phyloP scores from a whole-genome alignment of 1,284 basidiomycete genomes.

The Austroboletus niveus region DNA sequence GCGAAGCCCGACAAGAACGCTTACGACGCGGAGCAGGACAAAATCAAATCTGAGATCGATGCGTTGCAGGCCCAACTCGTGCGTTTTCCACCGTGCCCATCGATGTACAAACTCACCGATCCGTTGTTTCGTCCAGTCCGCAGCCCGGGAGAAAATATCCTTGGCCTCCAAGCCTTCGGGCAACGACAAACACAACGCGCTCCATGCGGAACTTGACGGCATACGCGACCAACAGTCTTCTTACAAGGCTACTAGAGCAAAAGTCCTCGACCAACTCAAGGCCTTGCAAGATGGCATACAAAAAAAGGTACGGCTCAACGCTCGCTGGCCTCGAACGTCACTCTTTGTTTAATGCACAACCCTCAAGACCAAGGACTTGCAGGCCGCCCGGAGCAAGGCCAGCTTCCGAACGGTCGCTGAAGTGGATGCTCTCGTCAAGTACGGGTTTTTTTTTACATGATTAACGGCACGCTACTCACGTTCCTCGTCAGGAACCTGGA shows the following conservation, averaged over 20 bases:
- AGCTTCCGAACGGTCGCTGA: slow-evolving; percentile 88
- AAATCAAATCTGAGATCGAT: slow-evolving; percentile 82
- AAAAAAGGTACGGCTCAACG: slow-evolving; percentile 68
- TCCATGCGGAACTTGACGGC: slow-evolving; percentile 81
- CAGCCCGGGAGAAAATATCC: slow-evolving; percentile 78
- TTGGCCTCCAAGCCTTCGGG: slow-evolving; percentile 58
- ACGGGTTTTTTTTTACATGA: slow-evolving; percentile 27
- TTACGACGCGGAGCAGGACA: slow-evolving; percentile 83
- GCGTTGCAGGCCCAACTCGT: slow-evolving; percentile 77
- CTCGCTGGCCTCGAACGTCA: background rate
- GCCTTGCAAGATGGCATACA: slow-evolving; percentile 75
- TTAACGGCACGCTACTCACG: slow-evolving; percentile 3
- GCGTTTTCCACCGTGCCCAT: slow-evolving; percentile 35
- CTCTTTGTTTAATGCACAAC: slow-evolving; percentile 3
- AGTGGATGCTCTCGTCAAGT: slow-evolving; percentile 86
- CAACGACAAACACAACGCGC: slow-evolving; percentile 70
- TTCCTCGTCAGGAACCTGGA: slow-evolving; percentile 66
- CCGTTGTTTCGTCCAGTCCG: slow-evolving; percentile 48
- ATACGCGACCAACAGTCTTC: slow-evolving; percentile 82
- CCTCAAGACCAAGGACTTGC: slow-evolving; percentile 81
- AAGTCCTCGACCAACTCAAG: slow-evolving; percentile 84
- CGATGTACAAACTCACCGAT: background rate
- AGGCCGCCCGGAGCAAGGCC: slow-evolving; percentile 78
- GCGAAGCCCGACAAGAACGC: slow-evolving; percentile 79
- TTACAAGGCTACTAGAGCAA: slow-evolving; percentile 74